Evolutionary conservation across 257 asterid genomes (phyloP).

Genomic region (Solanum tarijense): DNA sequence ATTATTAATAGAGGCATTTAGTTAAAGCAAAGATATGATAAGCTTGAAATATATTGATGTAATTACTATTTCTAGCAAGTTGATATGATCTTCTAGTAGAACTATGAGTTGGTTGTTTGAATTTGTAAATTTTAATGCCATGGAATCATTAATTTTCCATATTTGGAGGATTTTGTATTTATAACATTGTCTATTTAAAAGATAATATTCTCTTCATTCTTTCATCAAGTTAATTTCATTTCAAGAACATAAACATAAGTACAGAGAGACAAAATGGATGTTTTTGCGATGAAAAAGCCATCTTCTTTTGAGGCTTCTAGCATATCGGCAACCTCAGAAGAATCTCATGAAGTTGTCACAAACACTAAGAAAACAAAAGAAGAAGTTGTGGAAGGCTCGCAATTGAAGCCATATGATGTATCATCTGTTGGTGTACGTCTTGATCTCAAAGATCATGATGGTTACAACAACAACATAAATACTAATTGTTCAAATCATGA

Average conservation of each 20-base stretch:
- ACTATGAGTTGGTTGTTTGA: background rate
- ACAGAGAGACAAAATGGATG: background rate
- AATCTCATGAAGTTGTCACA: background rate
- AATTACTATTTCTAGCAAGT: background rate
- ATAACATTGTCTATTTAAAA: background rate
- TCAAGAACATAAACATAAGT: background rate
- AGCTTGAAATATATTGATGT: background rate
- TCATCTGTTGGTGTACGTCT: conserved; percentile 6
- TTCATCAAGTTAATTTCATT: background rate
- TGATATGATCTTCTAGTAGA: background rate
- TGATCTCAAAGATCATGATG: conserved; percentile 28
- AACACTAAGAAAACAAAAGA: conserved; percentile 1
- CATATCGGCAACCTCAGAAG: conserved; percentile 34
- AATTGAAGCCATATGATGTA: background rate
- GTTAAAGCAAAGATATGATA: background rate
- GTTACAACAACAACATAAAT: background rate
- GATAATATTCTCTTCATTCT: background rate
- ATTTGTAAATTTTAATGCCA: background rate
- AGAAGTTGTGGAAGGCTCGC: conserved; percentile 6
- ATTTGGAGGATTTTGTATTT: background rate
- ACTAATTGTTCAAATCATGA: conserved; percentile 16
- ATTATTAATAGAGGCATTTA: background rate
- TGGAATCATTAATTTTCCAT: background rate
- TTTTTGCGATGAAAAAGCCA: conserved; percentile 1
- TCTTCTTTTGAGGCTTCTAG: conserved; percentile 39